Percentiles rank a stretch among this genome's conserved stretches.
These are phyloP conservation scores for Podila epicladia DNA, from an alignment of 192 early-diverging fungal species.

Conservation along the genomic window DNA sequence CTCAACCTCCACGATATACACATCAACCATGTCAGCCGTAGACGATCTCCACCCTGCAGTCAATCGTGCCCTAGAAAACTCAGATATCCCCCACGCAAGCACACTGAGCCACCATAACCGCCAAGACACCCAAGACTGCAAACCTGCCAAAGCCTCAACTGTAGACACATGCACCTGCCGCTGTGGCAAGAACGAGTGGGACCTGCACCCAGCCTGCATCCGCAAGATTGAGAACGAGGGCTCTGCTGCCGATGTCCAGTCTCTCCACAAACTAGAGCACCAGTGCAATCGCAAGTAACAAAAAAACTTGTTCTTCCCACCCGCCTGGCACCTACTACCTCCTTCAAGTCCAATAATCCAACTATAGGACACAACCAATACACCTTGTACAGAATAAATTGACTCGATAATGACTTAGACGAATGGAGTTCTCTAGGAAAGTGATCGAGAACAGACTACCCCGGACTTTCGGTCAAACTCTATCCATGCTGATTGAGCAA, in stretches of 20 bases:
- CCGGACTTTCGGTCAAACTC: too few species aligned
- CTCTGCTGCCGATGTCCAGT: conserved; percentile 16
- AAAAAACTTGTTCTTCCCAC: neutral
- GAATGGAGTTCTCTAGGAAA: too few species aligned
- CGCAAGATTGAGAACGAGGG: conserved; percentile 39
- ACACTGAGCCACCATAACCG: neutral
- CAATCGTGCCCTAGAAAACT: conserved; percentile 6
- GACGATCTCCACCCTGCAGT: conserved; percentile 4
- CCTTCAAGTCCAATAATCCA: too few species aligned
- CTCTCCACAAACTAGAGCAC: conserved; percentile 28
- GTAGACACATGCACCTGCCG: neutral
- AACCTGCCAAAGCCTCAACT: neutral
- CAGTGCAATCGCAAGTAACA: conserved; percentile 7
- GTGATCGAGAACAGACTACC: too few species aligned
- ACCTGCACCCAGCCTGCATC: conserved; percentile 29
- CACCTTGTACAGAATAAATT: too few species aligned
- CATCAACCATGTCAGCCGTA: neutral
- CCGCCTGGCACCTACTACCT: neutral
- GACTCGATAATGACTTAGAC: too few species aligned
- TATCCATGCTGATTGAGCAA: too few species aligned
- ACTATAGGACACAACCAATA: too few species aligned
- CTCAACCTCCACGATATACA: neutral
- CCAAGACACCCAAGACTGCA: neutral
- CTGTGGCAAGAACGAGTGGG: conserved; percentile 42
- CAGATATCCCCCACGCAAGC: neutral